Percentiles rank a stretch among this genome's conserved stretches.
These are phyloP conservation scores for Craspedostauros australis DNA, from an alignment of 108 stramenopile genomes.

Conservation along the genomic window DNA sequence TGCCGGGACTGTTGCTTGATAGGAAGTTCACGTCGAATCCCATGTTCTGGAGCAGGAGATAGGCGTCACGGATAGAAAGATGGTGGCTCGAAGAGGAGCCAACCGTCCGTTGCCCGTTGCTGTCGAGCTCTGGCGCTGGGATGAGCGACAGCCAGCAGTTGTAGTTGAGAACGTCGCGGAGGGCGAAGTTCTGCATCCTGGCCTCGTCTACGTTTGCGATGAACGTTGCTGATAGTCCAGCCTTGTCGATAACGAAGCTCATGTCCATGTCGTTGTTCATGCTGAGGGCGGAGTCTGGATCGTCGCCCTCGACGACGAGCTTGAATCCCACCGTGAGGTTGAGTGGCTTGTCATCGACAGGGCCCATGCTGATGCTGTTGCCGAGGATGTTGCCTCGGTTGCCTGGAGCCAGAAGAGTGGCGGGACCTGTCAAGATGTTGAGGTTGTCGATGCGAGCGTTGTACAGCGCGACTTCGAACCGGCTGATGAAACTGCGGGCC, in stretches of 20 bases:
- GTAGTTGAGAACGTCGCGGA: constrained; percentile 46
- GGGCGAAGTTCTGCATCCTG: constrained; percentile 42
- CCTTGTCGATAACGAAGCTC: constrained; percentile 3
- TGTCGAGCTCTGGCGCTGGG: constrained; percentile 31
- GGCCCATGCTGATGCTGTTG: constrained; percentile 3
- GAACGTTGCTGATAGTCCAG: constrained; percentile 18
- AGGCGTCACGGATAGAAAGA: too few relatives aligned
- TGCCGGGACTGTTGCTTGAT: too few relatives aligned
- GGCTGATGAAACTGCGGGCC: constrained; percentile 19
- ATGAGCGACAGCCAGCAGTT: constrained; percentile 61
- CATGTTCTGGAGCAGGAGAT: too few relatives aligned
- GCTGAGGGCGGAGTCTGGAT: constrained; percentile 34
- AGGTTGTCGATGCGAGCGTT: constrained; percentile 34
- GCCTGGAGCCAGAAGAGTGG: neutral
- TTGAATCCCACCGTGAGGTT: constrained; percentile 32
- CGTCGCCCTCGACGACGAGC: constrained; percentile 31
- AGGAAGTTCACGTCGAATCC: too few relatives aligned
- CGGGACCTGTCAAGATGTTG: constrained; percentile 32
- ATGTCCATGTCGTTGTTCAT: constrained; percentile 28
- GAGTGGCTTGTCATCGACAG: constrained; percentile 25
- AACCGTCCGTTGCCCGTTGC: too few relatives aligned
- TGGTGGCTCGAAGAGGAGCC: too few relatives aligned
- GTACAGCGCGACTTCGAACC: too few relatives aligned
- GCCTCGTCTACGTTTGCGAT: constrained; percentile 36
- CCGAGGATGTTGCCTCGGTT: neutral